These are phyloP conservation scores for Entomortierella beljakovae DNA, from an alignment of 192 early-diverging fungal species.

Conservation along the genomic window DNA sequence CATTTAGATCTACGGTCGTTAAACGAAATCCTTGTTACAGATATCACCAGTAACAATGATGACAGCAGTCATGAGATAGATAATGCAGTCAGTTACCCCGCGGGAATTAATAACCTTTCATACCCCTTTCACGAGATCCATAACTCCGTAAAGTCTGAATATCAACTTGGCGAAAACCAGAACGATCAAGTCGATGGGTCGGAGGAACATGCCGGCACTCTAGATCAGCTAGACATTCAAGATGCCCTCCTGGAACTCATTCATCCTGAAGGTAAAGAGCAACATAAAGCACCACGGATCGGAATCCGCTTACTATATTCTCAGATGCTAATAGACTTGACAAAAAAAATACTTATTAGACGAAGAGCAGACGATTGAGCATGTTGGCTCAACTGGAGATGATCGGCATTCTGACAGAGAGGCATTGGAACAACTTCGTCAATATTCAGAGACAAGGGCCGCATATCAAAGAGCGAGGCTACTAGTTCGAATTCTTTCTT, in stretches of 20 bases:
- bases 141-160: too few relatives aligned
- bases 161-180: too few relatives aligned
- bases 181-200: too few relatives aligned
- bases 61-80: too few relatives aligned
- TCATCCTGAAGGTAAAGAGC: constrained; percentile 5
- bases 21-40: background rate
- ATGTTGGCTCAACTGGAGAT: too few relatives aligned
- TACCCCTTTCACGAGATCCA: background rate
- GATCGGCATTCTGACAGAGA: background rate
- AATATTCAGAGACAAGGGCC: constrained; percentile 13
- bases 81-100: too few relatives aligned
- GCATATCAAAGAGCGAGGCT: constrained; percentile 19
- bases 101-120: constrained; percentile 14
- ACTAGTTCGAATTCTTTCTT: constrained; percentile 17
- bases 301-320: too few relatives aligned
- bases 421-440: constrained; percentile 14
- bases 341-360: too few relatives aligned
- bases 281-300: too few relatives aligned
- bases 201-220: background rate
- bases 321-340: too few relatives aligned
- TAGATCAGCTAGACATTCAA: constrained; percentile 5
- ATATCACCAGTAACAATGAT: background rate
- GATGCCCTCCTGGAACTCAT: constrained; percentile 9
- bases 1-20: constrained; percentile 26
- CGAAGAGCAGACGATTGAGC: background rate